Evolutionary conservation across 495 filamentous ascomycete species (phyloP).

Genomic region (Parmelia sp.): DNA sequence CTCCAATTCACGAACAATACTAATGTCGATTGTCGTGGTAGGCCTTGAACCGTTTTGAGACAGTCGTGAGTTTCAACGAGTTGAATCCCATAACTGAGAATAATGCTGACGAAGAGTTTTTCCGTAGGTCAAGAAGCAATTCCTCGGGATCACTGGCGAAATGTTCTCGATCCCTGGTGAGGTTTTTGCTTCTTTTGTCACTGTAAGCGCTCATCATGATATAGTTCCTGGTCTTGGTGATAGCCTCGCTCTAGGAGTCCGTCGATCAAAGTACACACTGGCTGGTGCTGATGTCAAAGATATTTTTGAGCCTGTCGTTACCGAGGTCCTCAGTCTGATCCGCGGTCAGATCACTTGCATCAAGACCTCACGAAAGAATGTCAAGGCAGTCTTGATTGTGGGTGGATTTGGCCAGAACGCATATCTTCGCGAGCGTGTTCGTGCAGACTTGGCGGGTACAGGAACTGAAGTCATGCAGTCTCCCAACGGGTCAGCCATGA

Average conservation of each 20-base stretch:
- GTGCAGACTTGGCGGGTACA: slow-evolving; percentile 10
- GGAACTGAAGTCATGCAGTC: slow-evolving; percentile 24
- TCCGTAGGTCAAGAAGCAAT: slow-evolving; percentile 19
- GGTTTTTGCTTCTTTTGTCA: too few relatives aligned
- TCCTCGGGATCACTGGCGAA: slow-evolving; percentile 19
- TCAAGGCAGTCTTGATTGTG: slow-evolving; percentile 56
- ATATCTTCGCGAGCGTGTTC: slow-evolving; percentile 41
- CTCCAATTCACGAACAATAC: neutral
- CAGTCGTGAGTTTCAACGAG: neutral
- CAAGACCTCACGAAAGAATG: slow-evolving; percentile 30
- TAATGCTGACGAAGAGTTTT: neutral
- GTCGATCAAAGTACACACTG: slow-evolving; percentile 55
- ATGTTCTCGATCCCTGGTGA: slow-evolving; percentile 24
- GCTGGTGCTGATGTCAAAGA: slow-evolving; percentile 50
- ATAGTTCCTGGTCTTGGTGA: slow-evolving; percentile 19
- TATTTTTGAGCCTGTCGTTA: slow-evolving; percentile 61
- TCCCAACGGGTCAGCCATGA: slow-evolving; percentile 24
- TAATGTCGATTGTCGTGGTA: neutral
- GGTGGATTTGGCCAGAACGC: slow-evolving; percentile 64
- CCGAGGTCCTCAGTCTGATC: slow-evolving; percentile 55
- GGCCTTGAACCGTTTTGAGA: slow-evolving; percentile 24
- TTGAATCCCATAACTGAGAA: neutral
- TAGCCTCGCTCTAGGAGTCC: slow-evolving; percentile 48
- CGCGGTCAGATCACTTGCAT: slow-evolving; percentile 59
- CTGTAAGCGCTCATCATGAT: neutral